Percentiles rank a stretch among this genome's conserved stretches.
phyloP scores from a whole-genome alignment of 2,329 filamentous ascomycete species.

The Fusarium dimerum region DNA sequence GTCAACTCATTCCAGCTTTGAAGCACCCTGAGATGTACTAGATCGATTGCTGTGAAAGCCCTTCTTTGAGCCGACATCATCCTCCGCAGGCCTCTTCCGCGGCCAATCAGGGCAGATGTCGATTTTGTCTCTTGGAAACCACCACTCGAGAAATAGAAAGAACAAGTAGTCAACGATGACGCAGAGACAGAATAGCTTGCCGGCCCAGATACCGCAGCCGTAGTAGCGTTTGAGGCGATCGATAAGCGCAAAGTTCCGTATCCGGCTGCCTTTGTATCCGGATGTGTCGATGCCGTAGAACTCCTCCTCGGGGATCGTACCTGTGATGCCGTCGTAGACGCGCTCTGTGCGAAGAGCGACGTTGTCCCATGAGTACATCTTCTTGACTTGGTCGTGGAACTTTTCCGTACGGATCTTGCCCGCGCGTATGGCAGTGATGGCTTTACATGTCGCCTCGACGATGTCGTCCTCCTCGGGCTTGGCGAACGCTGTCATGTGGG shows the following conservation, averaged over 20 bases:
- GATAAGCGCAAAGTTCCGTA: constrained; percentile 88
- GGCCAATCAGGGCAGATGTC: constrained; percentile 93
- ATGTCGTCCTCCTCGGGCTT: constrained; percentile 96
- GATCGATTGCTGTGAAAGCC: constrained; percentile 33
- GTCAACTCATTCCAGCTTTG: constrained; percentile 24
- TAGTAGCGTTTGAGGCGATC: constrained; percentile 96
- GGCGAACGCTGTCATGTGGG: constrained; percentile 96
- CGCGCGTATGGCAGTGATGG: constrained; percentile 81
- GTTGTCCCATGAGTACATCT: constrained; percentile 99
- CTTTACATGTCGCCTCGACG: constrained; percentile 83
- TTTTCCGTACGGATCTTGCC: constrained; percentile 88
- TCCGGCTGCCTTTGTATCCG: constrained; percentile 68
- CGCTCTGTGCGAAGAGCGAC: constrained; percentile 91
- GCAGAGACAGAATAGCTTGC: constrained; percentile 94
- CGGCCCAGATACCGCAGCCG: constrained; percentile 97
- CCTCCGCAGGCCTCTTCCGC: constrained; percentile 58
- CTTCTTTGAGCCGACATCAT: constrained; percentile 31
- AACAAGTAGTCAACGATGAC: constrained; percentile 93
- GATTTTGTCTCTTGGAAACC: constrained; percentile 80
- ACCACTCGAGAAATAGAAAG: constrained; percentile 84
- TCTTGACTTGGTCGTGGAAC: constrained; percentile 95
- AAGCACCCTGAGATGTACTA: constrained; percentile 33
- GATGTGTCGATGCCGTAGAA: constrained; percentile 82
- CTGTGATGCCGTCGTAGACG: constrained; percentile 91
- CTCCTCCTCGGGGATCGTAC: constrained; percentile 79